These are phyloP conservation scores for Candida lessepsii DNA, from an alignment of 805 yeast species.

Conservation along the genomic window DNA sequence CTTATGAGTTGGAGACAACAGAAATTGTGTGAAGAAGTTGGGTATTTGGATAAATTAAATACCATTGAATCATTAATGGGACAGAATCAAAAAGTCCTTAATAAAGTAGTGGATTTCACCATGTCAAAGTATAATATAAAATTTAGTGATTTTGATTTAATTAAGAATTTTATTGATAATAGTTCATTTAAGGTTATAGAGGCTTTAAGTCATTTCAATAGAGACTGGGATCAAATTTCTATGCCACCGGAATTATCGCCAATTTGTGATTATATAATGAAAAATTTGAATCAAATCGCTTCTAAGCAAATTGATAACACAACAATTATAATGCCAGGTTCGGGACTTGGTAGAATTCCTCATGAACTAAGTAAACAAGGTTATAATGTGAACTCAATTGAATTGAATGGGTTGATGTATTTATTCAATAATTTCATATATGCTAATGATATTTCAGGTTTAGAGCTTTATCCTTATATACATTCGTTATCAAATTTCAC, in stretches of 20 bases:
- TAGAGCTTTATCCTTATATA: slow-evolving; percentile 44
- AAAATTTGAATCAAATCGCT: slow-evolving; percentile 37
- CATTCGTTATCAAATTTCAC: slow-evolving; percentile 71
- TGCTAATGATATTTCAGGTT: slow-evolving; percentile 22
- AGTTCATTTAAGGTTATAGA: slow-evolving; percentile 50
- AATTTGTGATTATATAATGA: slow-evolving; percentile 49
- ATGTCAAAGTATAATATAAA: slow-evolving; percentile 46
- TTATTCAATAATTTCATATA: slow-evolving; percentile 62
- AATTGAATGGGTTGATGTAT: slow-evolving; percentile 74
- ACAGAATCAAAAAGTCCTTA: slow-evolving; percentile 48
- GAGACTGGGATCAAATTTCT: slow-evolving; percentile 67
- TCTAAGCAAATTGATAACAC: slow-evolving; percentile 36
- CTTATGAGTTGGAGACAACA: slow-evolving; percentile 58
- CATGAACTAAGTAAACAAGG: slow-evolving; percentile 52
- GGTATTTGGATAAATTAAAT: slow-evolving; percentile 53
- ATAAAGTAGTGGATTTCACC: slow-evolving; percentile 43
- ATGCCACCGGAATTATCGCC: slow-evolving; percentile 39
- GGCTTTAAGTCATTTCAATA: slow-evolving; percentile 66
- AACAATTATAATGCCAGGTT: slow-evolving; percentile 75
- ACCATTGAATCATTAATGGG: slow-evolving; percentile 47
- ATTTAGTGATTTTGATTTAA: slow-evolving; percentile 29
- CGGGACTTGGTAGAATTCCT: slow-evolving; percentile 81
- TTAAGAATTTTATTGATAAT: slow-evolving; percentile 13
- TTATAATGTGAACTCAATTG: slow-evolving; percentile 67
- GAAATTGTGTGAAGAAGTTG: slow-evolving; percentile 47